Percentiles rank a stretch among this genome's conserved stretches.
Conservation (phyloP, 768 basidiomycete species). For the Coprinopsis strossmayeri region DNA sequence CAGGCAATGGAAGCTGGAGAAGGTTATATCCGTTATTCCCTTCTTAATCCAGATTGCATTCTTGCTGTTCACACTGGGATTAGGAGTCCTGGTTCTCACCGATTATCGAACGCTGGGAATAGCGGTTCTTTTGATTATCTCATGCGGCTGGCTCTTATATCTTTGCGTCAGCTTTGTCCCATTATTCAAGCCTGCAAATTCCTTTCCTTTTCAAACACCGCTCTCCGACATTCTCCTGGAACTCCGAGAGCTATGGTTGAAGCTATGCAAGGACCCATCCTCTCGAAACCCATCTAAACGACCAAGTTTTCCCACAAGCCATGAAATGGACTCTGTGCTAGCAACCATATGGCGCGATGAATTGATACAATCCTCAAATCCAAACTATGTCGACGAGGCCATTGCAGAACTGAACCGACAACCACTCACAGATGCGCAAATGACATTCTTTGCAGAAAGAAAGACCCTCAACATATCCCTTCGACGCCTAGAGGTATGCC, state of each 20-base stretch:
- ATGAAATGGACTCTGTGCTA: not conserved
- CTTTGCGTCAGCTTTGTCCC: constrained; percentile 4
- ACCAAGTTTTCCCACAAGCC: not conserved
- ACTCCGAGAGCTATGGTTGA: not conserved
- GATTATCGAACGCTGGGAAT: constrained; percentile 4
- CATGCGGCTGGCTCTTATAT: not conserved
- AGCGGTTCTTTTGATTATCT: not conserved
- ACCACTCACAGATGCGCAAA: not conserved
- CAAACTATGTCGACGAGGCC: constrained; percentile 6
- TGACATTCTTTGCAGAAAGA: not conserved
- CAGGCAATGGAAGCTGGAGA: constrained; percentile 13
- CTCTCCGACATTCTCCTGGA: constrained; percentile 4
- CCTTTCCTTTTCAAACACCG: constrained; percentile 6
- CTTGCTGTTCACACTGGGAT: constrained; percentile 16
- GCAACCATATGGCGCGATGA: constrained; percentile 1
- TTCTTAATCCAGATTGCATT: constrained; percentile 15
- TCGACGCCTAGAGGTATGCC: not conserved
- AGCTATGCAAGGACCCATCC: not conserved
- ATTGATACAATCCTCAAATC: constrained; percentile 5
- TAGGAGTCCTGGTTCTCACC: constrained; percentile 10
- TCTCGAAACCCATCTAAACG: not conserved
- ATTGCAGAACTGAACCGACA: not conserved
- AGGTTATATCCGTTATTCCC: constrained; percentile 14
- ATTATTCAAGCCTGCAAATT: not conserved
- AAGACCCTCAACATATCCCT: not conserved